Conservation (phyloP, 192 early-diverging fungal species). For the Phycomyces blakesleeanus region DNA sequence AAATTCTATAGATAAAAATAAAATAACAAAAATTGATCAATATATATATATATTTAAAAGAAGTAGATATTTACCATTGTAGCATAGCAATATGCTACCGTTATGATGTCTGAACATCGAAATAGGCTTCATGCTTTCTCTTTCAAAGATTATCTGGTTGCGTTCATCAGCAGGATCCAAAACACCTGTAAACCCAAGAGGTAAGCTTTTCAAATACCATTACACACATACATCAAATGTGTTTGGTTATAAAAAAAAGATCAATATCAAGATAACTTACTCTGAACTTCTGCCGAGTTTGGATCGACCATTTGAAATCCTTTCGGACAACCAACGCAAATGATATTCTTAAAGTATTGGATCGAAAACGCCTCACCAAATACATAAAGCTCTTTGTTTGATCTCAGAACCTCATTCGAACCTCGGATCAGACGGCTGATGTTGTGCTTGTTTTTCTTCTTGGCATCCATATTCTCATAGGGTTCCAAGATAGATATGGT, state of each 20-base stretch:
- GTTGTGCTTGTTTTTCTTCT: conserved; percentile 40
- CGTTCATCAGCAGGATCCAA: conserved; percentile 80
- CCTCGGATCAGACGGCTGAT: conserved; percentile 45
- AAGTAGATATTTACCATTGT: conserved; percentile 68
- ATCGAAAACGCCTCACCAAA: conserved; percentile 84
- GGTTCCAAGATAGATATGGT: conserved; percentile 78
- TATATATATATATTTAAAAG: neutral
- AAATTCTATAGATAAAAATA: conserved; percentile 62
- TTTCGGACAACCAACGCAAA: conserved; percentile 87
- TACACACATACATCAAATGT: no score
- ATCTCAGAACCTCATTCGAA: conserved; percentile 40
- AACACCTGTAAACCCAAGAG: conserved; percentile 49
- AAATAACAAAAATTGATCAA: no score
- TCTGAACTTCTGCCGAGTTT: conserved; percentile 75
- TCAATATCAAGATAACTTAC: conserved; percentile 66
- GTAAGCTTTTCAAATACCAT: no score
- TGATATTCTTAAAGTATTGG: conserved; percentile 77
- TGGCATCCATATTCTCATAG: conserved; percentile 38
- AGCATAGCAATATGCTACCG: conserved; percentile 85
- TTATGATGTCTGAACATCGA: conserved; percentile 76
- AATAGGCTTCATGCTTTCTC: conserved; percentile 75
- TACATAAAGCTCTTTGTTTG: conserved; percentile 88
- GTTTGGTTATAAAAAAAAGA: conserved; percentile 76
- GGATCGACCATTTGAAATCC: conserved; percentile 94
- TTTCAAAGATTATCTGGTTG: conserved; percentile 75